These are phyloP conservation scores for Cytidiella melzeri DNA, from an alignment of 768 basidiomycete genomes.

Conservation along the genomic window DNA sequence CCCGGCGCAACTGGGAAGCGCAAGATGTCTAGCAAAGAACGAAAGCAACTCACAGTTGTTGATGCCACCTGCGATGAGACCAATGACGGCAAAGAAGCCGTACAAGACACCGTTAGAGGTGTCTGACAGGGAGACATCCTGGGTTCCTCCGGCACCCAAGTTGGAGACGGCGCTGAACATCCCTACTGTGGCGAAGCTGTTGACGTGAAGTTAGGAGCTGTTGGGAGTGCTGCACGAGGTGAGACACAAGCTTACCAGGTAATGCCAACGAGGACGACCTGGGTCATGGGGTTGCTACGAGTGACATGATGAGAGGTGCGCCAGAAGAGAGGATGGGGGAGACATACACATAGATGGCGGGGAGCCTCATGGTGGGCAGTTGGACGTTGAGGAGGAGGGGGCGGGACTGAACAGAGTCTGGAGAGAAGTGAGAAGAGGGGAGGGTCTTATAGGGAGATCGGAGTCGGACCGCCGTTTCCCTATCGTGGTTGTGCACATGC, in stretches of 20 bases:
- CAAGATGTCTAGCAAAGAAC: too few relatives aligned
- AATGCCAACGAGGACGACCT: slow-evolving; percentile 31
- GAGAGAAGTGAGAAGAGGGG: too few relatives aligned
- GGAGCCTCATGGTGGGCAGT: slow-evolving; percentile 14
- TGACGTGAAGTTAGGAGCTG: neutral
- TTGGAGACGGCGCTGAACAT: slow-evolving; percentile 35
- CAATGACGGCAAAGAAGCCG: slow-evolving; percentile 35
- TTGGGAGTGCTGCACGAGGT: neutral
- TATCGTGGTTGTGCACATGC: too few relatives aligned
- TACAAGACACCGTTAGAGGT: slow-evolving; percentile 39
- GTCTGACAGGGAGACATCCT: slow-evolving; percentile 34
- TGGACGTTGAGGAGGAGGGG: too few relatives aligned
- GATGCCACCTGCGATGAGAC: slow-evolving; percentile 35
- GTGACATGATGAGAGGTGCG: too few relatives aligned
- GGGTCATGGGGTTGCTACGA: slow-evolving; percentile 25
- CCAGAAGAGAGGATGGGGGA: neutral
- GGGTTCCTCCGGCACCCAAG: slow-evolving; percentile 34
- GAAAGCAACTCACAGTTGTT: slow-evolving; percentile 27
- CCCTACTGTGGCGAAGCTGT: slow-evolving; percentile 31
- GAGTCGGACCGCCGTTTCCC: too few relatives aligned
- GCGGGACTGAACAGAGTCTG: too few relatives aligned
- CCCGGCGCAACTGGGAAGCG: too few relatives aligned
- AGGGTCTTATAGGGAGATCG: too few relatives aligned
- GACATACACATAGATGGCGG: slow-evolving; percentile 23
- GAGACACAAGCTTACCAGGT: slow-evolving; percentile 25